phyloP scores from a whole-genome alignment of 192 early-diverging fungal species.

The Pilaira anomala region DNA sequence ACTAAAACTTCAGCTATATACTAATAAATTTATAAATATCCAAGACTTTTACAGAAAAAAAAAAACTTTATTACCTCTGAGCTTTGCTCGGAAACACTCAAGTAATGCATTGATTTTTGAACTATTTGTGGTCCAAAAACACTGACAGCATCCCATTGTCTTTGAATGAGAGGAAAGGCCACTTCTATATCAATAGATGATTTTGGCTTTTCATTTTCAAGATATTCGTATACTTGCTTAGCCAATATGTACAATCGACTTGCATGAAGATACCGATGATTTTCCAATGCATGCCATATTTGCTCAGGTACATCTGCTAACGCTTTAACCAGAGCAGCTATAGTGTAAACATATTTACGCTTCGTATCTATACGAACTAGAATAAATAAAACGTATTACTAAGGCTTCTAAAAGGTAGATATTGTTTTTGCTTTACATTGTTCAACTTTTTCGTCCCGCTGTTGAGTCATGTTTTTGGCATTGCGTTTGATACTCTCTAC shows the following conservation, averaged over 20 bases:
- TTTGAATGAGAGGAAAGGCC: constrained; percentile 77
- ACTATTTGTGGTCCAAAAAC: constrained; percentile 75
- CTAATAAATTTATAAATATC: constrained; percentile 40
- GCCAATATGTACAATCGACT: constrained; percentile 68
- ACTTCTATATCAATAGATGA: constrained; percentile 40
- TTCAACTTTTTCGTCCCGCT: background rate
- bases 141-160: constrained; percentile 82
- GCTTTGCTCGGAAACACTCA: constrained; percentile 41
- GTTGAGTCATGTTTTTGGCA: constrained; percentile 41
- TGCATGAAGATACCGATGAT: constrained; percentile 65
- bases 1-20: constrained; percentile 58
- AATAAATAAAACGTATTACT: background rate
- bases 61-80: constrained; percentile 40
- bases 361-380: constrained; percentile 22
- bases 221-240: constrained; percentile 61
- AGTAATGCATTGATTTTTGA: constrained; percentile 54
- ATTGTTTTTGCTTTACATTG: constrained; percentile 5
- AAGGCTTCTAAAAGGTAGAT: background rate
- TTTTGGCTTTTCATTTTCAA: constrained; percentile 52
- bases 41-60: background rate
- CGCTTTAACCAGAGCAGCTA: constrained; percentile 79
- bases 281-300: constrained; percentile 83
- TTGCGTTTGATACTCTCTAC: constrained; percentile 33
- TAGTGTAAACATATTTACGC: constrained; percentile 60
- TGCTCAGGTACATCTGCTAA: constrained; percentile 86